These are phyloP conservation scores for Yarrowia alimentaria DNA, from an alignment of 805 yeast species.

Conservation along the genomic window DNA sequence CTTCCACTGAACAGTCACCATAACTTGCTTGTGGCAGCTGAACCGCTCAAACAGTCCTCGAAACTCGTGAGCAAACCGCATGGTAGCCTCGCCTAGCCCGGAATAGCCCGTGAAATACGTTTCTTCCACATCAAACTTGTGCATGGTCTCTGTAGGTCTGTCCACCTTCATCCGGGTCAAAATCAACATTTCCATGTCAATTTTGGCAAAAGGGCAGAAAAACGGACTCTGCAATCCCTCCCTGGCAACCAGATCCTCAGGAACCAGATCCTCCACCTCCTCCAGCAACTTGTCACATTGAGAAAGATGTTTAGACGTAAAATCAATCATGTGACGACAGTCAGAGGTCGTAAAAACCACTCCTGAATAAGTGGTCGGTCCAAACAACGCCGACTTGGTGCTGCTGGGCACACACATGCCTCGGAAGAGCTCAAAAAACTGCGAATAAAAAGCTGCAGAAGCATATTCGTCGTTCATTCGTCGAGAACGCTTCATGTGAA, in stretches of 20 bases:
- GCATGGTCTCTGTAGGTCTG: constrained; percentile 1
- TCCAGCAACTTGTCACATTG: too few species aligned
- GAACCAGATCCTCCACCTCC: neutral
- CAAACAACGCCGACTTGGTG: too few species aligned
- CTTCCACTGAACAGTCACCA: constrained; percentile 21
- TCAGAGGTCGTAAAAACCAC: neutral
- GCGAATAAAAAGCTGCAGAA: constrained; percentile 13
- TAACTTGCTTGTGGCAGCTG: constrained; percentile 14
- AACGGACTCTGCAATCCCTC: constrained; percentile 16
- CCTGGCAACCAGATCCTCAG: neutral
- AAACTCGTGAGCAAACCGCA: constrained; percentile 12
- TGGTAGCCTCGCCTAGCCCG: neutral
- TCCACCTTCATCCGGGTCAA: constrained; percentile 9
- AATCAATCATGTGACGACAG: constrained; percentile 4
- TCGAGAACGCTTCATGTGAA: constrained; percentile 5
- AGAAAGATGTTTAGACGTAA: neutral
- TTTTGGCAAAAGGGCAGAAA: constrained; percentile 2
- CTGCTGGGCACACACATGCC: too few species aligned
- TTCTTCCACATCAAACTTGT: neutral
- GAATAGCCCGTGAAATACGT: neutral
- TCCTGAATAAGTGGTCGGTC: too few species aligned
- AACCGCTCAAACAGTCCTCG: constrained; percentile 11
- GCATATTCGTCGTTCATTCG: constrained; percentile 11
- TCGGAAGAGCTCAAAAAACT: constrained; percentile 20
- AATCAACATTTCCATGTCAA: constrained; percentile 9